These are phyloP conservation scores for Setaria italica DNA, from an alignment of 202 grass and related monocot genomes.

Conservation along the genomic window DNA sequence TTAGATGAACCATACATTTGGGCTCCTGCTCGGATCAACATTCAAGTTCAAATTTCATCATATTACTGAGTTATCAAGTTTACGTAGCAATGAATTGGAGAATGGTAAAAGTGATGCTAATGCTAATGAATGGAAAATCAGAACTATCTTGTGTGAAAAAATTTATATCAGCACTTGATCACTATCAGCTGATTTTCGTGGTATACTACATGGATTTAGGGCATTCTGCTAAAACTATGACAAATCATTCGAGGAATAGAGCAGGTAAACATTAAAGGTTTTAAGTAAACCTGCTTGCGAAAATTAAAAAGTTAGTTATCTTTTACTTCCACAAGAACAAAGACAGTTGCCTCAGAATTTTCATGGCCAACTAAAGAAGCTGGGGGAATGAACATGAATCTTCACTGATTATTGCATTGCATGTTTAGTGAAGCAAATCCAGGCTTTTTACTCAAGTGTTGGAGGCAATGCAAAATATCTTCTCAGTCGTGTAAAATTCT, in stretches of 20 bases:
- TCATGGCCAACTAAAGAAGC: slow-evolving; percentile 13
- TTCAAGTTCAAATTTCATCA: no score
- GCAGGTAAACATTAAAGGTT: not conserved
- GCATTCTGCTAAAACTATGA: not conserved
- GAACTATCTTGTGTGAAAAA: no score
- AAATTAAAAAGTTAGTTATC: not conserved
- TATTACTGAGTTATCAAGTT: no score
- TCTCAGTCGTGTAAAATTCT: not conserved
- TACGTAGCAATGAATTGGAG: no score
- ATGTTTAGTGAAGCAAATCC: slow-evolving; percentile 14
- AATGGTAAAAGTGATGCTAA: no score
- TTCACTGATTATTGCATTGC: not conserved
- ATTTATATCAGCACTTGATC: no score
- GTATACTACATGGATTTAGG: not conserved
- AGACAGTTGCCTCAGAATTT: not conserved
- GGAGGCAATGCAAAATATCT: not conserved
- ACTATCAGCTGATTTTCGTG: no score
- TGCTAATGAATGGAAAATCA: no score
- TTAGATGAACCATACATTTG: no score
- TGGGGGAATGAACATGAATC: not conserved
- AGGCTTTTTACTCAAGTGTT: slow-evolving; percentile 2
- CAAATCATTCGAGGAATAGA: slow-evolving; percentile 14
- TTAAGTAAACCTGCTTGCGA: not conserved
- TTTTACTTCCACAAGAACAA: not conserved
- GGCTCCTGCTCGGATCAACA: no score